Evolutionary conservation across 352 stramenopile species (phyloP).

Genomic region (Globisporangium sylvaticum): DNA sequence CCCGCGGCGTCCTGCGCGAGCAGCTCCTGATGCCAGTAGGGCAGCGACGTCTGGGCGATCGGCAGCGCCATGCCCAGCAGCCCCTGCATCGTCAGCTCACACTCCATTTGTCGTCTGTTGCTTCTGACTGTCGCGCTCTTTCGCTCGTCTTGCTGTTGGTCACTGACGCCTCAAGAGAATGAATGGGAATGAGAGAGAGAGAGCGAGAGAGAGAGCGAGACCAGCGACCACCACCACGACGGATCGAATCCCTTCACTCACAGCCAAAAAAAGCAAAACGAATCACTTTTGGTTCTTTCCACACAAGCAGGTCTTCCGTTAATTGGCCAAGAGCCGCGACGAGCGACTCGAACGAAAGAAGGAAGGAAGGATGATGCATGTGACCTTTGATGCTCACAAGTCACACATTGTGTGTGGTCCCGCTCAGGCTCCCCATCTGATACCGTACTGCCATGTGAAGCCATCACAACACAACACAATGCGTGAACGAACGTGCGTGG

Average conservation of each 20-base stretch:
- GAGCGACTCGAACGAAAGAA: neutral
- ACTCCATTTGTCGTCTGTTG: slow-evolving; percentile 10
- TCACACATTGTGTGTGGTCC: neutral
- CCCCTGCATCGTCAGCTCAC: slow-evolving; percentile 21
- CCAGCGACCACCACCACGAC: neutral
- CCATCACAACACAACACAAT: too few relatives aligned
- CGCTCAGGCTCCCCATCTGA: neutral
- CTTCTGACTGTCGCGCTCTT: too few relatives aligned
- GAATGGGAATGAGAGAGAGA: neutral
- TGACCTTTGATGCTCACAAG: neutral
- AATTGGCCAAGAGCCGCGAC: neutral
- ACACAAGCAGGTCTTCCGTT: neutral
- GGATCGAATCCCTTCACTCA: slow-evolving; percentile 1
- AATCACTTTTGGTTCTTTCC: slow-evolving; percentile 2
- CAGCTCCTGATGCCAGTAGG: slow-evolving; percentile 29
- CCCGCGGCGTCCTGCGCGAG: slow-evolving; percentile 12
- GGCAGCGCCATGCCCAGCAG: slow-evolving; percentile 25
- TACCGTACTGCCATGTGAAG: too few relatives aligned
- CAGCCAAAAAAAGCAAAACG: neutral
- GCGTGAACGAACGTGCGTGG: too few relatives aligned
- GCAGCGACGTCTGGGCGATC: slow-evolving; percentile 15
- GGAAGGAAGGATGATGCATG: neutral
- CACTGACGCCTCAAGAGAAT: slow-evolving; percentile 4
- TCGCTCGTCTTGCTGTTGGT: neutral
- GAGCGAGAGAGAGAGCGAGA: neutral